These are phyloP conservation scores for Leccinum subspadiceum DNA, from an alignment of 1,284 basidiomycete genomes.

Conservation along the genomic window DNA sequence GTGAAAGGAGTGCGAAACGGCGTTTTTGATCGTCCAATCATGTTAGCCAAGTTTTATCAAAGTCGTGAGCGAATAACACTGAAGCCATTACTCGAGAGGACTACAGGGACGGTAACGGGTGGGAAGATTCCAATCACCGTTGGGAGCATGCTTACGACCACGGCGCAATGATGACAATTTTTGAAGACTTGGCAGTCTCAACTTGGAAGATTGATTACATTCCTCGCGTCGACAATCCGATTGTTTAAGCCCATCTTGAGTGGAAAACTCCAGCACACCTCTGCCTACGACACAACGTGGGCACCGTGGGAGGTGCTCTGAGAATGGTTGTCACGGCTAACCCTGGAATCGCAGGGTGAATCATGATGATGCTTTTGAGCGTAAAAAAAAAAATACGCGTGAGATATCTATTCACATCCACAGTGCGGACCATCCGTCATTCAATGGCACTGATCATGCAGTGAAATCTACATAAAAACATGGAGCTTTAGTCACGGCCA, in stretches of 20 bases:
- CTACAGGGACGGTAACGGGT: slow-evolving; percentile 9
- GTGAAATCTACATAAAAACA: no score
- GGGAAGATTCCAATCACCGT: slow-evolving; percentile 10
- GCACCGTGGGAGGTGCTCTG: neutral
- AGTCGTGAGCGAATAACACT: neutral
- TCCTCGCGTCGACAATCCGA: neutral
- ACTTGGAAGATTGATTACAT: neutral
- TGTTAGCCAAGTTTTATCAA: slow-evolving; percentile 9
- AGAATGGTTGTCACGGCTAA: neutral
- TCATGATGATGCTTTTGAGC: neutral
- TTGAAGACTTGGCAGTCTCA: neutral
- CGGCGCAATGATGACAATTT: neutral
- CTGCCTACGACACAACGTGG: neutral
- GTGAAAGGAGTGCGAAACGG: slow-evolving; percentile 11
- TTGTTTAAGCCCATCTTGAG: neutral
- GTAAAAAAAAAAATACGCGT: neutral
- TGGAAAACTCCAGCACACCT: neutral
- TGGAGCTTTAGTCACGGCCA: no score
- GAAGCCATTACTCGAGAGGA: slow-evolving; percentile 1
- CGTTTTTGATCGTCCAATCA: neutral
- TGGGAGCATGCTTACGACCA: neutral
- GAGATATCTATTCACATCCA: neutral
- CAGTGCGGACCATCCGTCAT: neutral
- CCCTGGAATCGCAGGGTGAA: slow-evolving; percentile 14
- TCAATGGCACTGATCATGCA: no score